Evolutionary conservation across 2,329 filamentous ascomycete genomes (phyloP).

Genomic region (Fusarium sterilihyphosum): DNA sequence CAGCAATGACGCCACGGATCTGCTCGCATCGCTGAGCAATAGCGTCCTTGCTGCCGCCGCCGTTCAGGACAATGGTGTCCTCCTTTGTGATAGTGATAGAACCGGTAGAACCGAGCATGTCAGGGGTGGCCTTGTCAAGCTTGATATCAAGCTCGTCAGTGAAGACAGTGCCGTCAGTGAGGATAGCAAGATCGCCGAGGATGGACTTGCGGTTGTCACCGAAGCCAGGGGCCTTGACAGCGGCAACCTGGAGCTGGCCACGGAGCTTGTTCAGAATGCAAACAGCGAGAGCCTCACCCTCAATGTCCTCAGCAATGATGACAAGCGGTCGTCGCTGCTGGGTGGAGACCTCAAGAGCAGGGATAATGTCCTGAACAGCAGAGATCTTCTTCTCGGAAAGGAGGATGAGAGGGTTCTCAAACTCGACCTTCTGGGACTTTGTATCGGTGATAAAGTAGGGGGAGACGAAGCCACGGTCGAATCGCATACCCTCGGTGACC

Average conservation of each 20-base stretch:
- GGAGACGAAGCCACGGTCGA: slow-evolving; percentile 98
- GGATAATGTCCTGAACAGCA: slow-evolving; percentile 97
- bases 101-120: slow-evolving; percentile 96
- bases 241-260: slow-evolving; percentile 97
- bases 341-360: slow-evolving; percentile 95
- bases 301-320: slow-evolving; percentile 99
- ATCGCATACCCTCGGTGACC: slow-evolving; percentile 99
- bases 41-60: slow-evolving; percentile 92
- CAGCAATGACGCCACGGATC: slow-evolving; percentile 95
- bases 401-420: slow-evolving; percentile 98
- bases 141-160: slow-evolving; percentile 98
- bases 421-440: slow-evolving; percentile 99
- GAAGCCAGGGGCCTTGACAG: slow-evolving; percentile 98
- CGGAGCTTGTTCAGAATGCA: slow-evolving; percentile 99
- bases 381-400: slow-evolving; percentile 99
- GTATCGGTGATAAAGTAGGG: slow-evolving; percentile 99
- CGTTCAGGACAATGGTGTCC: slow-evolving; percentile 98
- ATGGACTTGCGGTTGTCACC: slow-evolving; percentile 99
- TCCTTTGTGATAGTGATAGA: slow-evolving; percentile 99
- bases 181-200: slow-evolving; percentile 92
- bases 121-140: slow-evolving; percentile 95
- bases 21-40: slow-evolving; percentile 98
- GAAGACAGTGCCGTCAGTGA: slow-evolving; percentile 98
- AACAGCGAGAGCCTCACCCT: slow-evolving; percentile 96
- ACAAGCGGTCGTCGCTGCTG: slow-evolving; percentile 94